Evolutionary conservation across 2,329 filamentous ascomycete genomes (phyloP).

Genomic region (Apiospora aurea): DNA sequence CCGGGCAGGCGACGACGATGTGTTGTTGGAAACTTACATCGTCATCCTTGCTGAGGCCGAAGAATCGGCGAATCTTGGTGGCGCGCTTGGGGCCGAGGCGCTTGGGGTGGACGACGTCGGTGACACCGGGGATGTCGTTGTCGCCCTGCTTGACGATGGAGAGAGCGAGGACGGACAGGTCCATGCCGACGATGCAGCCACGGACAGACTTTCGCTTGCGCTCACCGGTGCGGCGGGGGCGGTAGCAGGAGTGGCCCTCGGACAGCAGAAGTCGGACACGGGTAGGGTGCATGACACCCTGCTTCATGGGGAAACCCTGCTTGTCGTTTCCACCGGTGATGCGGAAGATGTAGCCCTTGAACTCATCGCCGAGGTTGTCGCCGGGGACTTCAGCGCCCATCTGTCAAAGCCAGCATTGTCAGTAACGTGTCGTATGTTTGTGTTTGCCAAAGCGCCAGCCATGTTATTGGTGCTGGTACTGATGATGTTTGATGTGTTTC

Average conservation of each 20-base stretch:
- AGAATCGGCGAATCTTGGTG: slow-evolving; percentile 99
- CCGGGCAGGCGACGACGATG: slow-evolving; percentile 76
- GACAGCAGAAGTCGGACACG: slow-evolving; percentile 97
- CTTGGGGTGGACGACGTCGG: slow-evolving; percentile 98
- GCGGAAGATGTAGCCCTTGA: slow-evolving; percentile 99
- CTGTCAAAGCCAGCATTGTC: slow-evolving; percentile 47
- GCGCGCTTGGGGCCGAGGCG: slow-evolving; percentile 99
- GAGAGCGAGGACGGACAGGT: slow-evolving; percentile 94
- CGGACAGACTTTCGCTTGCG: slow-evolving; percentile 99
- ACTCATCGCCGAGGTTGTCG: slow-evolving; percentile 97
- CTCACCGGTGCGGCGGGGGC: slow-evolving; percentile 95
- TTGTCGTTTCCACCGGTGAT: slow-evolving; percentile 99
- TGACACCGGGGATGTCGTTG: slow-evolving; percentile 89
- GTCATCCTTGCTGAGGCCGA: slow-evolving; percentile 99
- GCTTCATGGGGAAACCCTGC: slow-evolving; percentile 99
- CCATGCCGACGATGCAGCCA: slow-evolving; percentile 97
- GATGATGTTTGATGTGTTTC: not conserved
- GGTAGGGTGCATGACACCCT: slow-evolving; percentile 98
- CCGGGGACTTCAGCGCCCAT: slow-evolving; percentile 93
- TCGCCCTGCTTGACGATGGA: slow-evolving; percentile 99
- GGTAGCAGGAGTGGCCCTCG: slow-evolving; percentile 99
- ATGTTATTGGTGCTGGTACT: not conserved
- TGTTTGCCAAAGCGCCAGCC: not conserved
- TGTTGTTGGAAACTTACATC: slow-evolving; percentile 81
- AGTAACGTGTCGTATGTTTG: slow-evolving; percentile 2